Evolutionary conservation across 2,329 filamentous ascomycete genomes (phyloP), one percentile per base, ranked within the genome.

Genomic region (Pseudogymnoascus sp.): DNA sequence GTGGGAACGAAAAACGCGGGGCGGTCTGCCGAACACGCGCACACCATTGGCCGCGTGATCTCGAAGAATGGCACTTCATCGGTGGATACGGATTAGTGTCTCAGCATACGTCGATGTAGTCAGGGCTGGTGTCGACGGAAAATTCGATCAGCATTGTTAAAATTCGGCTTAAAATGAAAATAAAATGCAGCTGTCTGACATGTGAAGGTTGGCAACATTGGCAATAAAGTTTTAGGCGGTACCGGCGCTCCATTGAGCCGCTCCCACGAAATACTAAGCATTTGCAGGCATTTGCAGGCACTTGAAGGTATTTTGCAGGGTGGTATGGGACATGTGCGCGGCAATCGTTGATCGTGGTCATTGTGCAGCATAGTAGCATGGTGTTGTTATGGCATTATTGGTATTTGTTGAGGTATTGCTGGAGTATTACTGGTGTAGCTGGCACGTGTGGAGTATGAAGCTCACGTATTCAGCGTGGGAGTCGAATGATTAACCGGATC

Each of bases 1-100:
- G 49, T 55, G 49, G 16, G 28, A 16, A 33, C 28, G 49, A 21
- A 55, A 55, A 55, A 55, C 49, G 49, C 49, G 49, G 49, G 49
- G 28, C 49, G 3, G 43, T 21, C 28, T 21, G 11, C 28, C n/a
- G n/a, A 55, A 55, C 28, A 55, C 5, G n/a, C 9, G 5, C 28
- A 21, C 11, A 55, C 28, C 16, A 55, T 33, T 55, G 28, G 49
- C 49, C 49, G 49, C 28, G 28, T 55, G 49, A 55, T 55, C n/a
- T 25, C 28, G 11, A 33, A 21, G 23, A 55, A 18, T 35, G 28
- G 16, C n/a, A 55, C 18, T 55, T 55, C 49, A 52, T 7, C 49
- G 5, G 16, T 55, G 49, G 28, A 35, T 31, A 18, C 28, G 11
- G n/a, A 21, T 35, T 33, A 55, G 49, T 33, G n/a, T 55, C 25